Base-by-base conservation (phyloP, 2,329 filamentous ascomycete species). In the Nigrospora osmanthi region DNA sequence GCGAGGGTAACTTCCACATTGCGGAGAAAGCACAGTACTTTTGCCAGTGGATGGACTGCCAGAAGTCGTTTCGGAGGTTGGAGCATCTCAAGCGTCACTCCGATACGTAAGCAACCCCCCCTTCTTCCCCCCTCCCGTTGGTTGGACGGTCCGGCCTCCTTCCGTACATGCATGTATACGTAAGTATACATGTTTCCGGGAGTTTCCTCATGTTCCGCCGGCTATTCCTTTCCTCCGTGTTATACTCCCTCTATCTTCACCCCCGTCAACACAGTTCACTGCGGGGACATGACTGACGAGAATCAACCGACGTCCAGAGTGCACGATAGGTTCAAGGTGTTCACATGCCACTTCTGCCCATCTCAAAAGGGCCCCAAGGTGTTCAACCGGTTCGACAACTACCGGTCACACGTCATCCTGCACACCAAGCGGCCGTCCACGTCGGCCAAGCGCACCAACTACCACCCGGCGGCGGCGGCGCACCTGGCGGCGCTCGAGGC, bases 11-110 rank as follows among this genome's bases (percentile, higher is more conserved):
- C 34, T 4, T 35, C 14, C 13, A 6, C 4, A 35, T 11, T 2
- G 34, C 4, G 11, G 11, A 6, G 16, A 42, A 35, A 13, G 40
- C 32, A 6, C 12, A 35, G 4, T 30, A 36, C 17, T 12, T 35
- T 6, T 42, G 40, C 34, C n/a, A 35, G 13, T 42, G 14, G 45
- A 10, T 52, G 45, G 38, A 48, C 47, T 35, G 30, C 46, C 3
- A 35, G 46, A 54, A 70, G 52, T 67, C 67, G 0, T 77, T 74
- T 48, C 70, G 72, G 52, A 66, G 75, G 45, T 71, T 70, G 19
- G 76, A 80, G 57, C 76, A 80, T 49, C 59, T 78, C 15, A 79
- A 78, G 61, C 67, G 76, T 28, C 76, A 80, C 54, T 65, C 71
- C 42, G 66, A 67, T 43, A 72, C 71, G 40, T 42, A 42, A 2